Conservation (phyloP, 148 eudicot genomes). For the Mesembryanthemum crystallinum region DNA sequence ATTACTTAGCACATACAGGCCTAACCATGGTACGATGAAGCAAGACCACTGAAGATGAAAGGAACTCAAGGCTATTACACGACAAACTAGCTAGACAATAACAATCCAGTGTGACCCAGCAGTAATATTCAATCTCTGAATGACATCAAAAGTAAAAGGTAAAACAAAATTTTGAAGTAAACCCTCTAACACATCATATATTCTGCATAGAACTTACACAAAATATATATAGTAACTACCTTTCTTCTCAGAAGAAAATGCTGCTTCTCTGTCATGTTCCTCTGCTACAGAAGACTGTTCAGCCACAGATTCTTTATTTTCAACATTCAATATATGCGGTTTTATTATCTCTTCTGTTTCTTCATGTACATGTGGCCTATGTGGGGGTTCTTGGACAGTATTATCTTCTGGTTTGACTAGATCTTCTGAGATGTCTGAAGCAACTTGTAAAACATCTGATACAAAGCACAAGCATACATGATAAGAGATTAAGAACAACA, state of each 20-base stretch:
- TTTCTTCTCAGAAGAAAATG: slow-evolving; percentile 23
- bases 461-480: slow-evolving; percentile 10
- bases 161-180: not conserved
- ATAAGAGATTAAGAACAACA: slow-evolving; percentile 10
- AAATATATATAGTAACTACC: slow-evolving; percentile 26
- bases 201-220: not conserved
- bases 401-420: slow-evolving; percentile 26
- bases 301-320: slow-evolving; percentile 18
- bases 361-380: slow-evolving; percentile 24
- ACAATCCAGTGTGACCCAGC: too few species aligned
- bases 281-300: slow-evolving; percentile 24
- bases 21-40: too few species aligned
- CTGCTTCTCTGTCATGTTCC: slow-evolving; percentile 22
- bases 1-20: too few species aligned
- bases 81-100: too few species aligned
- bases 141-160: not conserved
- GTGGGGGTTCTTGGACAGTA: slow-evolving; percentile 16
- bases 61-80: too few species aligned
- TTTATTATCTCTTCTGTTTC: slow-evolving; percentile 29
- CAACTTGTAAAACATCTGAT: slow-evolving; percentile 28
- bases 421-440: slow-evolving; percentile 22
- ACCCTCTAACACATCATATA: not conserved
- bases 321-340: slow-evolving; percentile 7
- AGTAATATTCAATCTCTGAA: not conserved
- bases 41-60: too few species aligned